Percentiles rank a stretch among this genome's conserved stretches.
Evolutionary conservation across 371 early-diverging fungal genomes (phyloP).

Genomic region (Catenaria anguillulae): DNA sequence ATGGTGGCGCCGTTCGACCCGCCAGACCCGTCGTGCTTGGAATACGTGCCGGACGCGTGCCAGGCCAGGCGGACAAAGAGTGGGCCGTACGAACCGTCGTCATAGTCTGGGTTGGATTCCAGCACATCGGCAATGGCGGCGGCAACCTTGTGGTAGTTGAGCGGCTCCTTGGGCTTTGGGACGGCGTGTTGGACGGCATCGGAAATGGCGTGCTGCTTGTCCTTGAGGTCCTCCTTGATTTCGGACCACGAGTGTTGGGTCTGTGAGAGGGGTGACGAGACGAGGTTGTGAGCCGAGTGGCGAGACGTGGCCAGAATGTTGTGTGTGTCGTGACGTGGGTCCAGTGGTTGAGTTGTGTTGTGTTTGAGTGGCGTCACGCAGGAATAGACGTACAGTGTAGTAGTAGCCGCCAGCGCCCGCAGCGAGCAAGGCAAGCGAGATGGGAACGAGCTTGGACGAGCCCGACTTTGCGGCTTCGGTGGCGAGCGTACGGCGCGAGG

Average conservation of each 20-base stretch:
- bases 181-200: not conserved
- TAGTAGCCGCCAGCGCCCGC: not conserved
- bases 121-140: slow-evolving; percentile 6
- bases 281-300: no score
- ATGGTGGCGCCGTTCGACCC: slow-evolving; percentile 85
- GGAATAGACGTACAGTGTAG: no score
- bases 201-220: slow-evolving; percentile 3
- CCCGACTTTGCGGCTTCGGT: not conserved
- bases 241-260: no score
- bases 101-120: slow-evolving; percentile 31
- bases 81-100: slow-evolving; percentile 83
- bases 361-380: no score
- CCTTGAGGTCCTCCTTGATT: not conserved
- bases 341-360: no score
- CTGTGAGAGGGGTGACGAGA: no score
- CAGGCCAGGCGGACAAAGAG: slow-evolving; percentile 78
- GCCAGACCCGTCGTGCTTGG: slow-evolving; percentile 57
- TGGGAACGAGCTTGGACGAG: not conserved
- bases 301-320: no score
- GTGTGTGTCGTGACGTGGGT: no score
- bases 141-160: slow-evolving; percentile 2
- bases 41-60: slow-evolving; percentile 88
- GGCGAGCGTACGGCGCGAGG: not conserved
- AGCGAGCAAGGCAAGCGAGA: not conserved
- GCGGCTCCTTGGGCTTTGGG: not conserved